Evolutionary conservation across 371 early-diverging fungal genomes (phyloP).

Genomic region (Lichtheimia ramosa): DNA sequence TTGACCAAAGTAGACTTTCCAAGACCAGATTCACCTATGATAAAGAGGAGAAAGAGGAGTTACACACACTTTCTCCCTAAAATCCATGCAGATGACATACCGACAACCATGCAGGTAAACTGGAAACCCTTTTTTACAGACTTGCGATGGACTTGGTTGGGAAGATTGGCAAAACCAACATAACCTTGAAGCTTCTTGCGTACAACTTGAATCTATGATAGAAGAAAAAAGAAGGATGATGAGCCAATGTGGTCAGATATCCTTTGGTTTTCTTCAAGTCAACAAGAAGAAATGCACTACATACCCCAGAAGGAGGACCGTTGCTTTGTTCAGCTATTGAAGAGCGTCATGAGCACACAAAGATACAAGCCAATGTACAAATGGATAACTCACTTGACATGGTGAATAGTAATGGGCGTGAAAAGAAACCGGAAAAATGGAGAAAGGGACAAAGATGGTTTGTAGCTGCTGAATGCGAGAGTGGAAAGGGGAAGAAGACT

Average conservation of each 20-base stretch:
- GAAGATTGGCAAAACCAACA: slow-evolving; percentile 98
- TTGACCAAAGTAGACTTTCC: slow-evolving; percentile 99
- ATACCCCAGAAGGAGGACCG: slow-evolving; percentile 37
- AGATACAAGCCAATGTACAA: no score
- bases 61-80: no score
- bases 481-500: no score
- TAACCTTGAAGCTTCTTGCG: slow-evolving; percentile 88
- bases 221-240: no score
- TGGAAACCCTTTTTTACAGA: slow-evolving; percentile 98
- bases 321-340: slow-evolving; percentile 27
- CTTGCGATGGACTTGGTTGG: slow-evolving; percentile 98
- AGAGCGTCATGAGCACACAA: no score
- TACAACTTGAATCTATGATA: slow-evolving; percentile 21
- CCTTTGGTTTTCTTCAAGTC: background rate
- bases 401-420: background rate
- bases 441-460: background rate
- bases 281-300: background rate
- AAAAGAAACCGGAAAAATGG: slow-evolving; percentile 1
- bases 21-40: slow-evolving; percentile 92
- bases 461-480: no score
- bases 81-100: slow-evolving; percentile 47
- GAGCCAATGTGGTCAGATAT: background rate
- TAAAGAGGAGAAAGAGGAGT: no score
- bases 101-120: slow-evolving; percentile 97
- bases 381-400: background rate